Conservation (phyloP, 2,329 filamentous ascomycete genomes). For the Exophiala xenobiotica region DNA sequence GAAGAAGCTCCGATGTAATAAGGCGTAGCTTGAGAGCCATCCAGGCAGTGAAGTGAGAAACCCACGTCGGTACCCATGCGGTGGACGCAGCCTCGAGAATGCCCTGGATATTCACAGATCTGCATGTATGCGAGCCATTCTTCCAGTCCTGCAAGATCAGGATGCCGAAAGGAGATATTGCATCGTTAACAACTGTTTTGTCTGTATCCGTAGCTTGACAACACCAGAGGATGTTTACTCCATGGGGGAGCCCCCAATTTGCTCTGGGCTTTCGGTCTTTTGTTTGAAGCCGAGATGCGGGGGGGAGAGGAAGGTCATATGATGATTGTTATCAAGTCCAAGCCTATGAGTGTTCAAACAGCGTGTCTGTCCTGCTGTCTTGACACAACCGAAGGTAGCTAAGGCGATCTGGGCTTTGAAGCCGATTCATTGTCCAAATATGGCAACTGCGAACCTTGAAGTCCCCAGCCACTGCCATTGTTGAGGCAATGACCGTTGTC, state of each 20-base stretch:
- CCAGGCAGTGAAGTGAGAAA: no score
- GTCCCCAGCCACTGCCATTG: slow-evolving; percentile 1
- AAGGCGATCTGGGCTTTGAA: not conserved
- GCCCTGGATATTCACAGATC: no score
- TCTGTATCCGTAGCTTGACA: not conserved
- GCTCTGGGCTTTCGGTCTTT: slow-evolving; percentile 11
- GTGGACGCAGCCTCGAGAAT: no score
- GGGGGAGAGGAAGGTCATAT: slow-evolving; percentile 8
- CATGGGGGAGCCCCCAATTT: not conserved
- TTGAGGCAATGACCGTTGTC: not conserved
- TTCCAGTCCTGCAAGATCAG: no score
- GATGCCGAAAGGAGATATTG: slow-evolving; percentile 4
- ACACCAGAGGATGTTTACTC: not conserved
- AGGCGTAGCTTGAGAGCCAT: not conserved
- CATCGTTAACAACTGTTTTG: not conserved
- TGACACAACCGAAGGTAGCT: not conserved
- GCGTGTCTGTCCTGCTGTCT: not conserved
- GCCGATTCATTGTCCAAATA: slow-evolving; percentile 18
- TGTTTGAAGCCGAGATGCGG: slow-evolving; percentile 23
- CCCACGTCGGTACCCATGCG: no score
- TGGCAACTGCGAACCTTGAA: not conserved
- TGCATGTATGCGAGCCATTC: not conserved
- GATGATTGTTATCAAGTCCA: not conserved
- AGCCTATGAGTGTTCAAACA: not conserved
- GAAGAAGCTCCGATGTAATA: not conserved